Percentiles rank a stretch among this genome's conserved stretches.
Conservation (phyloP, 2,329 filamentous ascomycete genomes). For the Atkinsonella hypoxylon region DNA sequence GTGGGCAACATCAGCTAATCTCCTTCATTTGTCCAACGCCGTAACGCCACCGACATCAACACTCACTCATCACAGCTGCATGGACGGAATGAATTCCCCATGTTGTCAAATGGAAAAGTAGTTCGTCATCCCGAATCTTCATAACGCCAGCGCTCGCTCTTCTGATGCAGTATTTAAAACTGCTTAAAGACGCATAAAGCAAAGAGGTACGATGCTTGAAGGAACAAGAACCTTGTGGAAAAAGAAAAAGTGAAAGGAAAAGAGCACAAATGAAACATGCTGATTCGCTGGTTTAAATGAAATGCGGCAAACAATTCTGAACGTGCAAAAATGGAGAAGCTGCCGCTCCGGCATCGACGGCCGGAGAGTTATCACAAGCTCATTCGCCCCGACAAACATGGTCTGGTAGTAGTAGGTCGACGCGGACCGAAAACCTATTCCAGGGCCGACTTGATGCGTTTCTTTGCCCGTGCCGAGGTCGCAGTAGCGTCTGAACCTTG, state of each 20-base stretch:
- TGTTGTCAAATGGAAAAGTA: neutral
- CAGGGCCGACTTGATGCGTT: constrained; percentile 7
- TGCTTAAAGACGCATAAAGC: constrained; percentile 15
- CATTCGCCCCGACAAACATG: constrained; percentile 3
- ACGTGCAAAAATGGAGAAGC: neutral
- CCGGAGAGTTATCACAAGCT: neutral
- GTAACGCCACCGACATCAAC: neutral
- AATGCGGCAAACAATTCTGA: constrained; percentile 7
- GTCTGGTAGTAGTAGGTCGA: constrained; percentile 1
- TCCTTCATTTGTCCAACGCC: neutral
- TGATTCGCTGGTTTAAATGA: constrained; percentile 7
- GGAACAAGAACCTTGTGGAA: neutral
- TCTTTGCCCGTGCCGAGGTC: neutral
- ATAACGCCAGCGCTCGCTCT: constrained; percentile 8
- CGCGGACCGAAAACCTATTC: constrained; percentile 10
- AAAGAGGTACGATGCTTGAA: neutral
- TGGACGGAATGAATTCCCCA: neutral
- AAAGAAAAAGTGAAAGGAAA: constrained; percentile 1
- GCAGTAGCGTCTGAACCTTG: neutral
- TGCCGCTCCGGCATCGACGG: neutral
- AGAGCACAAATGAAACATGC: constrained; percentile 8
- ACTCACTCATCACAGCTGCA: constrained; percentile 1
- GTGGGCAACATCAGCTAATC: neutral
- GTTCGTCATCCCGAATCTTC: neutral
- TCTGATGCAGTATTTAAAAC: neutral